Evolutionary conservation across 2,329 filamentous ascomycete species (phyloP).

Genomic region (Tolypocladium pustulatum): DNA sequence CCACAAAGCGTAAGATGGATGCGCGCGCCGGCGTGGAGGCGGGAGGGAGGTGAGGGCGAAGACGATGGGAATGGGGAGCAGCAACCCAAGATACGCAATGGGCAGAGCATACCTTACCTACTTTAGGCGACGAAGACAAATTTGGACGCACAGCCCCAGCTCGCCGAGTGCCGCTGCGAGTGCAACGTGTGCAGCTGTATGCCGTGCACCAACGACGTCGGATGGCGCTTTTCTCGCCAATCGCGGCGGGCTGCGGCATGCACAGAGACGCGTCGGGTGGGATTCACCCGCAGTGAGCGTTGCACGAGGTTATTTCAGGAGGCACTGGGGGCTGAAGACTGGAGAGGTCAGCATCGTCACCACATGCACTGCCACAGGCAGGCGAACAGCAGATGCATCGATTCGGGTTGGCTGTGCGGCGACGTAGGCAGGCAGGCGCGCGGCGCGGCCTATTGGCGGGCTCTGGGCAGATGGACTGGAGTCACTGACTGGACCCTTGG

Average conservation of each 20-base stretch:
- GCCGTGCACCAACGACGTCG: neutral
- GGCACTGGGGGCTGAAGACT: neutral
- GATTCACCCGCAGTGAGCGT: neutral
- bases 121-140: neutral
- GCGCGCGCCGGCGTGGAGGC: neutral
- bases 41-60: neutral
- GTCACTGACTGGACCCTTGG: too few relatives aligned
- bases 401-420: neutral
- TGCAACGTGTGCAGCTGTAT: neutral
- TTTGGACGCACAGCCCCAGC: neutral
- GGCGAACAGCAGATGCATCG: neutral
- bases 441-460: too few relatives aligned
- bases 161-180: neutral
- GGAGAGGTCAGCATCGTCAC: neutral
- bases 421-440: too few relatives aligned
- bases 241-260: neutral
- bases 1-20: neutral
- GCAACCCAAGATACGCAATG: too few relatives aligned
- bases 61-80: neutral
- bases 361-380: neutral
- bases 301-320: neutral
- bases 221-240: neutral
- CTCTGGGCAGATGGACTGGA: too few relatives aligned
- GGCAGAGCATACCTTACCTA: neutral
- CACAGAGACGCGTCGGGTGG: neutral